Conservation (phyloP, 2,329 filamentous ascomycete genomes). For the Cephalotrichum gorgonifer region DNA sequence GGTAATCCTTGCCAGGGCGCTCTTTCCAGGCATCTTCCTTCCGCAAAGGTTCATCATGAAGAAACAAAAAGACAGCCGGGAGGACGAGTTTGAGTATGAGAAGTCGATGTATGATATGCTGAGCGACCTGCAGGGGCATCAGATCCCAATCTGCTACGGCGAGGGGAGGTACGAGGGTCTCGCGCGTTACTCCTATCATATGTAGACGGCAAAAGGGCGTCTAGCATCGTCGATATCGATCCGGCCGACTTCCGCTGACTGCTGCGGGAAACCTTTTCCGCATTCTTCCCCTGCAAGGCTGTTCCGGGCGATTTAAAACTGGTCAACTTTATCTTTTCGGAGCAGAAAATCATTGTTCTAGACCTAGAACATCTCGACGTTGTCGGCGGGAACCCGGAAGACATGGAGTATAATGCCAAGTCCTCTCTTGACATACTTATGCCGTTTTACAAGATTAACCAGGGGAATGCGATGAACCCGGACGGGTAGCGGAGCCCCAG, state of each 20-base stretch:
- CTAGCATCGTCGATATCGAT: neutral
- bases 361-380: neutral
- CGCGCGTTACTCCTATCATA: neutral
- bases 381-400: neutral
- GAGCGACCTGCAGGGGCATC: neutral
- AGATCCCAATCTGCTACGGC: neutral
- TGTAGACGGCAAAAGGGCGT: neutral
- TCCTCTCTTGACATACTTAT: no score
- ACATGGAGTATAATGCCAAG: no score
- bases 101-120: neutral
- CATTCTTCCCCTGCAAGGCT: neutral
- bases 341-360: neutral
- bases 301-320: neutral
- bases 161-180: neutral
- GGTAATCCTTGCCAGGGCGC: no score
- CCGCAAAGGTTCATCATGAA: neutral
- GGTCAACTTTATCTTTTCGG: neutral
- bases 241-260: neutral
- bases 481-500: no score
- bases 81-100: conserved; percentile 1
- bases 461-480: no score
- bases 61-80: neutral
- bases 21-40: neutral
- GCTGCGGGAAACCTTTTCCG: neutral
- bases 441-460: no score